A percentile compares a stretch with the other conserved stretches of the same genome.
phyloP scores from a whole-genome alignment of 1,139 yeast genomes.

The Kodamaea fungicola region DNA sequence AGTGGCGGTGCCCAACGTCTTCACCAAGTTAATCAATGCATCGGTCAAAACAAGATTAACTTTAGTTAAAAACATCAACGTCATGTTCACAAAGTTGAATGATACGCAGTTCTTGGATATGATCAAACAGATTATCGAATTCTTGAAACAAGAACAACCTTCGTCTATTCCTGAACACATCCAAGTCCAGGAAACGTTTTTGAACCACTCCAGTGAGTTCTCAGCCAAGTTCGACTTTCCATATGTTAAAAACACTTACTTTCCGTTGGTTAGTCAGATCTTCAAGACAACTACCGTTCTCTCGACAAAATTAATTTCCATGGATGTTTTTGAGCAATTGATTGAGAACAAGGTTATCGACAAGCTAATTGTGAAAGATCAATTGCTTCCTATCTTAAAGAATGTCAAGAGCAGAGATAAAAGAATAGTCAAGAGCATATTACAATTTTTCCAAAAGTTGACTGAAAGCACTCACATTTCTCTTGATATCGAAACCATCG shows the following conservation, averaged over 20 bases:
- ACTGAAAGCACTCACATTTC: constrained; percentile 35
- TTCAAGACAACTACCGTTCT: constrained; percentile 82
- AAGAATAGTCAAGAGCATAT: constrained; percentile 54
- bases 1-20: constrained; percentile 26
- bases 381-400: constrained; percentile 69
- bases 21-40: constrained; percentile 38
- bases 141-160: constrained; percentile 23
- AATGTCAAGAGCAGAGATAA: constrained; percentile 77
- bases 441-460: constrained; percentile 49
- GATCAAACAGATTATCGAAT: constrained; percentile 27
- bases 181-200: constrained; percentile 54
- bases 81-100: constrained; percentile 52
- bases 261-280: constrained; percentile 68
- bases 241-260: constrained; percentile 64
- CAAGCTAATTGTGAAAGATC: constrained; percentile 68
- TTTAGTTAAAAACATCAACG: constrained; percentile 53
- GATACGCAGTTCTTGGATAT: constrained; percentile 41
- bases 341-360: constrained; percentile 63
- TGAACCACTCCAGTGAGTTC: constrained; percentile 43
- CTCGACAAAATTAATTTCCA: constrained; percentile 68
- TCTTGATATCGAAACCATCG: constrained; percentile 33
- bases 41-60: constrained; percentile 36
- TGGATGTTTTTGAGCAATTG: constrained; percentile 60
- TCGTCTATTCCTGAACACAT: constrained; percentile 30
- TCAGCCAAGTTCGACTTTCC: constrained; percentile 62